These are phyloP conservation scores for Ogataea kodamae DNA, from an alignment of 805 yeast genomes.

Conservation along the genomic window DNA sequence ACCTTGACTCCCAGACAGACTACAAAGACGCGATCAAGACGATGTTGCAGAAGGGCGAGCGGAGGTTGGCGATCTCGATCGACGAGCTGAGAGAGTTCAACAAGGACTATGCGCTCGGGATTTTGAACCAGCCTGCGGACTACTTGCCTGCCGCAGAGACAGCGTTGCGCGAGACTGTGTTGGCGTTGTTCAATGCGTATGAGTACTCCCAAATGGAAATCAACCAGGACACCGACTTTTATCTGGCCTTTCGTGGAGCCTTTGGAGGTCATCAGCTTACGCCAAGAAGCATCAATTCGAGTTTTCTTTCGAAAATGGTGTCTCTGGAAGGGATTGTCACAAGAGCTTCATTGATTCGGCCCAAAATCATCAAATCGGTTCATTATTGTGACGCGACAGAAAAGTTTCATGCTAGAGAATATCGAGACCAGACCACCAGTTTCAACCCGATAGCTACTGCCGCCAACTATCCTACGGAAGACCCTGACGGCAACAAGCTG, in stretches of 20 bases:
- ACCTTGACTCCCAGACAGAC: conserved; percentile 45
- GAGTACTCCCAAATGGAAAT: conserved; percentile 49
- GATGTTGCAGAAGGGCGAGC: conserved; percentile 64
- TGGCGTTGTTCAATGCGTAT: conserved; percentile 64
- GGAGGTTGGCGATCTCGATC: conserved; percentile 68
- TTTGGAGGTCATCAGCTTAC: conserved; percentile 85
- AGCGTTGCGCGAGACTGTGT: conserved; percentile 77
- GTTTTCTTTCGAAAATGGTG: conserved; percentile 73
- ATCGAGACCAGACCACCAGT: conserved; percentile 88
- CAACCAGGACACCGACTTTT: conserved; percentile 61
- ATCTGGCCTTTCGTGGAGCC: conserved; percentile 82
- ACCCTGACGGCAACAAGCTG: conserved; percentile 83
- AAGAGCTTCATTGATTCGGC: conserved; percentile 87
- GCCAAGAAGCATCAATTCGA: conserved; percentile 81
- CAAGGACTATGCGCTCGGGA: conserved; percentile 66
- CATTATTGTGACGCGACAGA: conserved; percentile 87
- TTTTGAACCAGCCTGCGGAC: conserved; percentile 75
- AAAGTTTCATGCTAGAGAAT: conserved; percentile 85
- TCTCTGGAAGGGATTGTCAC: conserved; percentile 95
- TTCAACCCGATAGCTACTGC: conserved; percentile 80
- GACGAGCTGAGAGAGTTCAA: conserved; percentile 90
- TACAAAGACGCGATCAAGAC: conserved; percentile 68
- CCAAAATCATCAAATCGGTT: conserved; percentile 85
- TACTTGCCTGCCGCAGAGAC: conserved; percentile 84
- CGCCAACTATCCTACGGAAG: conserved; percentile 89